Evolutionary conservation across 202 grass and related monocot species (phyloP).

Genomic region (Panicum hallii): DNA sequence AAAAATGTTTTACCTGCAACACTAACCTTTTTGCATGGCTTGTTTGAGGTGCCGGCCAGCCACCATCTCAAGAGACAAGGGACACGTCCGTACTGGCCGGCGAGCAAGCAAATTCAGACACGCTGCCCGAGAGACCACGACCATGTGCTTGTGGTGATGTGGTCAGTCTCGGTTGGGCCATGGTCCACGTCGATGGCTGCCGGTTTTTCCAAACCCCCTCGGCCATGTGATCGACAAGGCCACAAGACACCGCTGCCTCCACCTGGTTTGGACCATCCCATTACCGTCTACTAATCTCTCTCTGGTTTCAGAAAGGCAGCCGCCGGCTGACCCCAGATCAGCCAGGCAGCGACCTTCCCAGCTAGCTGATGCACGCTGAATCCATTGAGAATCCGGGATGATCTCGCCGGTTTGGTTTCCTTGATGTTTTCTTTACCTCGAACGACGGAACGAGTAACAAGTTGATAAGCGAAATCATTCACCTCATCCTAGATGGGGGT

Average conservation of each 20-base stretch:
- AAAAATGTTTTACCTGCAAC: not conserved
- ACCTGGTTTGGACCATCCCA: not conserved
- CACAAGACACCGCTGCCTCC: not conserved
- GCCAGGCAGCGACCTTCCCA: not conserved
- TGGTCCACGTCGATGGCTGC: conserved; percentile 25
- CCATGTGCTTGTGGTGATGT: not conserved
- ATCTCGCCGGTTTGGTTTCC: not conserved
- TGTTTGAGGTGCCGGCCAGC: not conserved
- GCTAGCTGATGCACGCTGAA: conserved; percentile 1
- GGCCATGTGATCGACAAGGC: conserved; percentile 8
- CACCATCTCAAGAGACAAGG: not conserved
- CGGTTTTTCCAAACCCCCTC: conserved; percentile 25
- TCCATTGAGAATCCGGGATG: not conserved
- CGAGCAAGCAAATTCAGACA: not conserved
- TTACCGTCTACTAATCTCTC: not conserved
- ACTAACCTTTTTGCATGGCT: not conserved
- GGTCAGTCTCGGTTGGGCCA: not conserved
- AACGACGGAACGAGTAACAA: not conserved
- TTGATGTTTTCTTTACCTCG: not conserved
- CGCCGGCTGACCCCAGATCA: not conserved
- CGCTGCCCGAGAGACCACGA: not conserved
- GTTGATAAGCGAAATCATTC: not conserved
- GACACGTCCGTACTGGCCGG: not conserved
- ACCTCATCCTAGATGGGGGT: not conserved
- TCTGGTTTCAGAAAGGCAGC: not conserved